Conservation (phyloP, 1,284 basidiomycete genomes). For the Mixia osmundae region DNA sequence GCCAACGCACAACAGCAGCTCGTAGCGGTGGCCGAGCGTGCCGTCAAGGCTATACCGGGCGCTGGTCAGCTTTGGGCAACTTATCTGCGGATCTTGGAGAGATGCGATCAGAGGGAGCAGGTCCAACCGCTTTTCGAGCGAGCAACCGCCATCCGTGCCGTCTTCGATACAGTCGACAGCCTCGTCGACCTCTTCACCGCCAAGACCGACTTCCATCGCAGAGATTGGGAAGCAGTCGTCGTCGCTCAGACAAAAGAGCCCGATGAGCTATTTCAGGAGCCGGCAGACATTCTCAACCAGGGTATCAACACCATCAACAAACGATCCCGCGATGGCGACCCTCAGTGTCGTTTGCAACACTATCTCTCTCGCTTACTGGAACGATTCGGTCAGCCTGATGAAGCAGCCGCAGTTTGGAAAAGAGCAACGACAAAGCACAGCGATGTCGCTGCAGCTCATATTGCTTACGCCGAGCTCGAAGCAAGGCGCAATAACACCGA, state of each 20-base stretch:
- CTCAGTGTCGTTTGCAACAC: constrained; percentile 50
- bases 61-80: constrained; percentile 35
- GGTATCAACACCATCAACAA: constrained; percentile 19
- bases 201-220: constrained; percentile 30
- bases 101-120: constrained; percentile 1
- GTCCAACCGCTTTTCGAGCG: constrained; percentile 9
- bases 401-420: constrained; percentile 17
- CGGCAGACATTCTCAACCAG: constrained; percentile 12
- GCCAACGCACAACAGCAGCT: constrained; percentile 2
- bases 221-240: constrained; percentile 7
- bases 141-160: constrained; percentile 14
- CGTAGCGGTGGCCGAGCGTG: not conserved
- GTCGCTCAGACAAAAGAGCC: not conserved
- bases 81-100: constrained; percentile 27
- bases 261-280: not conserved
- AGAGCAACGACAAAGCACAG: constrained; percentile 12
- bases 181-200: constrained; percentile 41
- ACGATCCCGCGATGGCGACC: constrained; percentile 34
- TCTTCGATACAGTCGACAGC: constrained; percentile 32
- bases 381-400: constrained; percentile 13
- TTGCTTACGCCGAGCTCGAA: constrained; percentile 21
- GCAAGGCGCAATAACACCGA: constrained; percentile 23
- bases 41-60: not conserved
- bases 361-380: constrained; percentile 37
- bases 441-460: constrained; percentile 14